Evolutionary conservation across 2,329 filamentous ascomycete species (phyloP), one percentile per base, ranked within the genome.

Genomic region (Talaromyces sp.): DNA sequence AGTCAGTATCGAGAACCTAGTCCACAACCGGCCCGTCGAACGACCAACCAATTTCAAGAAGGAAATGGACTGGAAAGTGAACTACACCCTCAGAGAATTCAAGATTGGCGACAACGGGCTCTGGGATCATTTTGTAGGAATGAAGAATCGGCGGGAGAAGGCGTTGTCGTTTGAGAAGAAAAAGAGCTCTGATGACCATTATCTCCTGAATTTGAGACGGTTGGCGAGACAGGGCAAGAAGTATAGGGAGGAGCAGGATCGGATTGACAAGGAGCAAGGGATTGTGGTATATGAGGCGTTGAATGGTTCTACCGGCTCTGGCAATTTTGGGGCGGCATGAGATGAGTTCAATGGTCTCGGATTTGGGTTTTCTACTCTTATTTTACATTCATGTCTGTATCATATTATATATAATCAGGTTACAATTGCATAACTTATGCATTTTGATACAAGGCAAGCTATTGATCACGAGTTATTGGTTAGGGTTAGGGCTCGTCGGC

Each of bases 41-140:
- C 86, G 92, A 2, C 90, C 92, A 0, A 66, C 76, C 1, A 68
- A 80, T 0, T 72, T 88, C 52, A 74, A 58, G 0, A 35, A 69
- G 14, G 21, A 69, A 0, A 82, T 86, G 66, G 70, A 78, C 7
- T 97, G 93, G 93, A 74, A 78, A 0, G 79, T 97, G n/a, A 86
- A 95, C 68, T 97, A 96, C 75, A 82, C 87, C 39, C 77, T 97
- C 55, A 82, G 83, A 52, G 89, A 93, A 66, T 79, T 92, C 1
- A 59, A 75, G 0, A 66, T 74, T 2, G 46, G 66, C 0, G 77
- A 14, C 6, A 14, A 79, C 9, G 84, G 83, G 1, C 75, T 60
- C 0, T 33, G 18, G 16, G 74, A 62, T 0, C 73, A 89, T 25
- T 92, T 92, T 72, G 46, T 70, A 1, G 77, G 81, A 58, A 79